Conservation (phyloP, 2,329 filamentous ascomycete species). For the Cylindrodendrum hubeiense region DNA sequence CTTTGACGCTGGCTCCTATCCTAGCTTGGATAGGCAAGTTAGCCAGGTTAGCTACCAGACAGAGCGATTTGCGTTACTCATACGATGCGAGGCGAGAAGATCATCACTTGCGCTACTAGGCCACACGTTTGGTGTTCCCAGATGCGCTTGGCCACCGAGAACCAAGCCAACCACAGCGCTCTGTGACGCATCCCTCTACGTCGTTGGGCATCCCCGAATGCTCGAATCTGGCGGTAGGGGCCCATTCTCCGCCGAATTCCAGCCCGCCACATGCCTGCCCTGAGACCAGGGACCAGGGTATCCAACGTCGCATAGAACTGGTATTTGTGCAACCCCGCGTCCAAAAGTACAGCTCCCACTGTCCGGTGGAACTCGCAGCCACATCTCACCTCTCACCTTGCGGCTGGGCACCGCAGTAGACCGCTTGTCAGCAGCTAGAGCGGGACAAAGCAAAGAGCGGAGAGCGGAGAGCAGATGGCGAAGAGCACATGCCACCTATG, state of each 20-base stretch:
- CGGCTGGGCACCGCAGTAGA: not conserved
- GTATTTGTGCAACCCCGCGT: no score
- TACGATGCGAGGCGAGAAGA: conserved; percentile 16
- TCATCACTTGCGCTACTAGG: conserved; percentile 9
- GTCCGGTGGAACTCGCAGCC: not conserved
- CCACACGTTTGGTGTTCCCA: not conserved
- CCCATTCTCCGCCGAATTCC: conserved; percentile 15
- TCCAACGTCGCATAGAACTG: no score
- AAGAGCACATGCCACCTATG: conserved; percentile 18
- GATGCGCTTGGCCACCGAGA: conserved; percentile 6
- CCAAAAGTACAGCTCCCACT: not conserved
- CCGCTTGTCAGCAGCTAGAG: conserved; percentile 6
- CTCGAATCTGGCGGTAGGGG: not conserved
- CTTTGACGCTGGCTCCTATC: conserved; percentile 1
- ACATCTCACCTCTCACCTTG: not conserved
- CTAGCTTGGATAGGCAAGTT: not conserved
- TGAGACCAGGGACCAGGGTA: not conserved
- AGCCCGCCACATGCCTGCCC: conserved; percentile 5
- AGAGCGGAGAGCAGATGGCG: no score
- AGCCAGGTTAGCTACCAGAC: not conserved
- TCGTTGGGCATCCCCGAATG: no score
- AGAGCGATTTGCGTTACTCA: conserved; percentile 5
- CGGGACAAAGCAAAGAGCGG: conserved; percentile 17
- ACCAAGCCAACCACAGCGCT: conserved; percentile 4
- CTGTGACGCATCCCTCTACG: not conserved